Percentiles rank a stretch among this genome's conserved stretches.
phyloP scores from a whole-genome alignment of 2,329 filamentous ascomycete genomes.

The Lasiodiplodia hormozganensis region DNA sequence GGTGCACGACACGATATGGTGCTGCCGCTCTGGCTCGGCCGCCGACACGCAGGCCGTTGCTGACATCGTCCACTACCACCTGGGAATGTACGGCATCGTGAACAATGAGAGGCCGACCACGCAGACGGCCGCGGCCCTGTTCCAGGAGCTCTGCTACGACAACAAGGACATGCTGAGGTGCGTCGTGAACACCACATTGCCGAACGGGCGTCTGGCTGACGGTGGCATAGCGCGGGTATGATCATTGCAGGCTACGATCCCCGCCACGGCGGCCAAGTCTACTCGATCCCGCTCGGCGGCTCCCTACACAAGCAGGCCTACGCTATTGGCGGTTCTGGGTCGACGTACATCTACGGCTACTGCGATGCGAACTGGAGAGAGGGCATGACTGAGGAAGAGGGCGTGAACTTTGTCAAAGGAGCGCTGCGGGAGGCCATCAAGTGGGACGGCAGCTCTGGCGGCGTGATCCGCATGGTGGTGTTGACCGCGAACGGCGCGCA shows the following conservation, averaged over 20 bases:
- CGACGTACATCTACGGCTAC: constrained; percentile 99
- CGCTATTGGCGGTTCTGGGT: constrained; percentile 93
- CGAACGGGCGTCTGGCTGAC: constrained; percentile 34
- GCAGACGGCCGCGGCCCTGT: constrained; percentile 92
- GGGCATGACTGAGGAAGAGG: constrained; percentile 90
- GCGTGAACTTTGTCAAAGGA: constrained; percentile 90
- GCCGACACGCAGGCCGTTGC: constrained; percentile 98
- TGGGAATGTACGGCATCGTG: constrained; percentile 88
- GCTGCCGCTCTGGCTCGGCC: constrained; percentile 95
- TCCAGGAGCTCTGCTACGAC: constrained; percentile 96
- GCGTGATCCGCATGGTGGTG: constrained; percentile 97
- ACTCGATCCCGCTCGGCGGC: constrained; percentile 94
- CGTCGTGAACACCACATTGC: constrained; percentile 44
- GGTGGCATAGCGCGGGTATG: constrained; percentile 76
- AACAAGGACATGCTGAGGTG: constrained; percentile 95
- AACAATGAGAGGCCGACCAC: constrained; percentile 92
- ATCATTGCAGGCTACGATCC: constrained; percentile 99
- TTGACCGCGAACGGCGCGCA: constrained; percentile 88
- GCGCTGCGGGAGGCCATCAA: constrained; percentile 94
- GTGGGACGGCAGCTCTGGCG: constrained; percentile 98
- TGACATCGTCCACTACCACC: constrained; percentile 96
- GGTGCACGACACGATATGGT: constrained; percentile 99
- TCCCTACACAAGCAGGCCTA: constrained; percentile 98
- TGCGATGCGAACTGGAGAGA: constrained; percentile 97
- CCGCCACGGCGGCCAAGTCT: constrained; percentile 94